Conservation (phyloP, 2,329 filamentous ascomycete genomes). For the Cordyceps cicadae region DNA sequence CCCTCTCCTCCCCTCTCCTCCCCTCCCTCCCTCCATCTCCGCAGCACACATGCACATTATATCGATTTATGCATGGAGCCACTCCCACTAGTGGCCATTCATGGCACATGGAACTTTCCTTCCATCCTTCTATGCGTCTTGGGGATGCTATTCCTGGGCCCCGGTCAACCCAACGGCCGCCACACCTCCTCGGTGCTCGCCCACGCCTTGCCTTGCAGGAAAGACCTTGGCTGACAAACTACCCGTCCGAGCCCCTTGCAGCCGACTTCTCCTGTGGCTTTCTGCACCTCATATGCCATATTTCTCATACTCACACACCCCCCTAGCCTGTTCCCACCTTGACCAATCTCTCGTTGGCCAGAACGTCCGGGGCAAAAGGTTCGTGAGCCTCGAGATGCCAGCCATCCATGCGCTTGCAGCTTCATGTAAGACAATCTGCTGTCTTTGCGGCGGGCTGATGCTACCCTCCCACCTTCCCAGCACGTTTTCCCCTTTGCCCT, state of each 20-base stretch:
- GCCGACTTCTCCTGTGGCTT: neutral
- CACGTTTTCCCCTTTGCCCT: slow-evolving; percentile 1
- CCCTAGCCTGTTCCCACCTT: neutral
- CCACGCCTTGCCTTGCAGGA: neutral
- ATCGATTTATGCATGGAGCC: slow-evolving; percentile 8
- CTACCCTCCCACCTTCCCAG: slow-evolving; percentile 3
- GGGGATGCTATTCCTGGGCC: slow-evolving; percentile 3
- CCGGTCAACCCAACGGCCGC: neutral
- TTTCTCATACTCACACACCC: neutral
- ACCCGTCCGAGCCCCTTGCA: neutral
- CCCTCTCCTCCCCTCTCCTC: too few relatives aligned
- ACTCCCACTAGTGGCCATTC: neutral
- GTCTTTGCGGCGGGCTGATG: slow-evolving; percentile 6
- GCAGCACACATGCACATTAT: neutral
- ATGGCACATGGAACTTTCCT: neutral
- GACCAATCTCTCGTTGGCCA: neutral
- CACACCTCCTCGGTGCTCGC: slow-evolving; percentile 4
- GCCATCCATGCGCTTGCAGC: neutral
- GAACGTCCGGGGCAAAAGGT: neutral
- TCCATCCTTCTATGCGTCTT: slow-evolving; percentile 1
- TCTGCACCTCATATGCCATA: neutral
- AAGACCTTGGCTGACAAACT: neutral
- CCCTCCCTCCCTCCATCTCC: neutral
- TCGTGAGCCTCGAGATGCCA: neutral
- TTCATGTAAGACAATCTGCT: slow-evolving; percentile 10